phyloP scores from a whole-genome alignment of 2,329 filamentous ascomycete species.

The Bisporella sp. region DNA sequence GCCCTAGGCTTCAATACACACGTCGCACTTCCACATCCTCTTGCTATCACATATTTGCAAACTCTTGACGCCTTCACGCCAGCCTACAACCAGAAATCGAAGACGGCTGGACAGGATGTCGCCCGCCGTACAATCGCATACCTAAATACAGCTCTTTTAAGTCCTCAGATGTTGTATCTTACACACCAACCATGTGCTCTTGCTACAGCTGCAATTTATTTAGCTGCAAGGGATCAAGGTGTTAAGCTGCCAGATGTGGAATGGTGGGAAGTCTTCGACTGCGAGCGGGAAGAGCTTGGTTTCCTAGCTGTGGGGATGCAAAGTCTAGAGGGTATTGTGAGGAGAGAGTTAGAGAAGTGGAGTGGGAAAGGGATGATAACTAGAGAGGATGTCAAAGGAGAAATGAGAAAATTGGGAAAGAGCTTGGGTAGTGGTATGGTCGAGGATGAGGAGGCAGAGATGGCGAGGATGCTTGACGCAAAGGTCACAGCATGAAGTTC shows the following conservation, averaged over 20 bases:
- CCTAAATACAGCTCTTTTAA: slow-evolving; percentile 80
- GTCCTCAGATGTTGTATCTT: slow-evolving; percentile 81
- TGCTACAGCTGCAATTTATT: slow-evolving; percentile 83
- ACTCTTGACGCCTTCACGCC: slow-evolving; percentile 61
- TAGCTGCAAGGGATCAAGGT: slow-evolving; percentile 70
- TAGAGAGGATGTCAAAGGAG: slow-evolving; percentile 15
- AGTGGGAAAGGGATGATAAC: slow-evolving; percentile 18
- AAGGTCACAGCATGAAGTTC: slow-evolving; percentile 9
- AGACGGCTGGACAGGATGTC: slow-evolving; percentile 40
- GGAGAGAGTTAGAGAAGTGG: slow-evolving; percentile 17
- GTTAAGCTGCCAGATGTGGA: slow-evolving; percentile 74
- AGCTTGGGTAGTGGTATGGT: slow-evolving; percentile 4
- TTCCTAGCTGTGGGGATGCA: slow-evolving; percentile 83
- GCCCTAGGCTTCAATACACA: slow-evolving; percentile 76
- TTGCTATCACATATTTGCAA: slow-evolving; percentile 89
- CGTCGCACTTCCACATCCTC: slow-evolving; percentile 75
- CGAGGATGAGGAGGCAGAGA: slow-evolving; percentile 23
- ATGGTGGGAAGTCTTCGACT: slow-evolving; percentile 99
- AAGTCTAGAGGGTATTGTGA: slow-evolving; percentile 60
- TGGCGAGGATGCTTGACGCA: slow-evolving; percentile 23
- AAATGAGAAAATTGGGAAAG: slow-evolving; percentile 13
- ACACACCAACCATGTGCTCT: slow-evolving; percentile 86
- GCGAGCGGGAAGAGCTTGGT: slow-evolving; percentile 87
- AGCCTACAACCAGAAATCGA: slow-evolving; percentile 13
- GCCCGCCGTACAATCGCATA: slow-evolving; percentile 64